Evolutionary conservation across 2,329 filamentous ascomycete genomes (phyloP).

Genomic region (Alternaria consortialis): DNA sequence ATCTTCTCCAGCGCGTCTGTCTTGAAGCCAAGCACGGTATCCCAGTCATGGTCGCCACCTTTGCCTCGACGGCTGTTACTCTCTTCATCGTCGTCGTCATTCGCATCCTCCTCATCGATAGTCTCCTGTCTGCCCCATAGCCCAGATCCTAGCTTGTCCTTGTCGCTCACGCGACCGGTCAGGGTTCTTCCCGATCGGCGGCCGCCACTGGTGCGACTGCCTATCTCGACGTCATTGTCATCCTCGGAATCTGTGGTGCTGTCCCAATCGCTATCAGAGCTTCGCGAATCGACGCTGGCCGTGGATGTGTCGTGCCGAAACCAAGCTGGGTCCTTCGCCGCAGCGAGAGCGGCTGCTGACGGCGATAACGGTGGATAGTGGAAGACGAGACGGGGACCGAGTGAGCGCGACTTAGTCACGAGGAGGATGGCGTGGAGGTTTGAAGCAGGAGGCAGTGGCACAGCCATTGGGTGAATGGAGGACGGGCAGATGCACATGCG

Average conservation of each 20-base stretch:
- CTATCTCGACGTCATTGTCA: constrained; percentile 46
- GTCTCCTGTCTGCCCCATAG: constrained; percentile 48
- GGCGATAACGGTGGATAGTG: constrained; percentile 54
- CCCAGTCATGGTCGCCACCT: constrained; percentile 50
- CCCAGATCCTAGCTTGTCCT: constrained; percentile 34
- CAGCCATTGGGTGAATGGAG: constrained; percentile 32
- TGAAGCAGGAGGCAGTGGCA: constrained; percentile 46
- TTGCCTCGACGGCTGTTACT: constrained; percentile 20
- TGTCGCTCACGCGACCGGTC: constrained; percentile 41
- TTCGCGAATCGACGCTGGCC: constrained; percentile 44
- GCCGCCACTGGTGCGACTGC: constrained; percentile 47
- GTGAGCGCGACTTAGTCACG: constrained; percentile 51
- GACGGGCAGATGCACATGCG: constrained; percentile 7
- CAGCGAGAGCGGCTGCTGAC: constrained; percentile 45
- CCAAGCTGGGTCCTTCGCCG: constrained; percentile 47
- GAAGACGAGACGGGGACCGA: constrained; percentile 53
- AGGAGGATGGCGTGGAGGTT: constrained; percentile 53
- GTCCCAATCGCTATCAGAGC: constrained; percentile 50
- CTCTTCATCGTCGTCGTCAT: constrained; percentile 23
- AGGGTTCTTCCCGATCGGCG: constrained; percentile 41
- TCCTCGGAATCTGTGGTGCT: constrained; percentile 47
- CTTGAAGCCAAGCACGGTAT: constrained; percentile 51
- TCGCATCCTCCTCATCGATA: constrained; percentile 48
- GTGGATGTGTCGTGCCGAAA: constrained; percentile 50
- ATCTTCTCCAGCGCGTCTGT: constrained; percentile 53